Evolutionary conservation across 208 protist genomes (phyloP).

Genomic region (Leishmania gerbilli): DNA sequence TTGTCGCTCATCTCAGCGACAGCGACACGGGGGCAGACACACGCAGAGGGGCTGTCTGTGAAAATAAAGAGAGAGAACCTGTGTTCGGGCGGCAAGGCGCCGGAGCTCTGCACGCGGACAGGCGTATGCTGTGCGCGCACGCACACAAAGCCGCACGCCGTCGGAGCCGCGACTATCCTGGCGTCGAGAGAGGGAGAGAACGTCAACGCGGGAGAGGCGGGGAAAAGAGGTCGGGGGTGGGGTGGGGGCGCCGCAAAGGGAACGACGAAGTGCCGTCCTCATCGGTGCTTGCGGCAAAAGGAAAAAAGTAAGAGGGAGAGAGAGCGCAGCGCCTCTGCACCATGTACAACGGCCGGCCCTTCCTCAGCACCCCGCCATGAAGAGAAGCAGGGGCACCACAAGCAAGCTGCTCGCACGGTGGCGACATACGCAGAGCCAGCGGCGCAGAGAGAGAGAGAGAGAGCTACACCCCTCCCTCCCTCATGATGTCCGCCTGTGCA

Average conservation of each 20-base stretch:
- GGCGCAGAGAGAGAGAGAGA: no score
- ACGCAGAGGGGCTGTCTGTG: not conserved
- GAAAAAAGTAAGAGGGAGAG: not conserved
- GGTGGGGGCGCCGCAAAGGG: not conserved
- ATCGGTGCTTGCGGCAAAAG: not conserved
- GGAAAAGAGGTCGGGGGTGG: not conserved
- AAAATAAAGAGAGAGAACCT: not conserved
- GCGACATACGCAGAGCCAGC: not conserved
- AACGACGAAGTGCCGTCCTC: not conserved
- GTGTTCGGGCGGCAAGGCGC: not conserved
- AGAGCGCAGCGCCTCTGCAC: not conserved
- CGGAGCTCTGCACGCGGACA: not conserved
- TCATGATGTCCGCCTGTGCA: not conserved
- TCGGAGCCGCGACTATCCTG: not conserved
- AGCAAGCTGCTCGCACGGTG: not conserved
- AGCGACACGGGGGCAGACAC: not conserved
- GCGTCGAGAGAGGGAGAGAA: not conserved
- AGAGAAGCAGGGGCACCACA: no score
- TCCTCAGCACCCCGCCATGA: not conserved
- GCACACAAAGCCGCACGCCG: not conserved
- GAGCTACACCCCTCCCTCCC: not conserved
- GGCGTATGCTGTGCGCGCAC: not conserved
- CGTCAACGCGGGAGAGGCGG: no score
- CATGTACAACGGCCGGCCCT: not conserved
- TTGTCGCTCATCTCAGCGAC: conserved; percentile 79